phyloP scores from a whole-genome alignment of 2,329 filamentous ascomycete genomes.

The Beauveria australis region DNA sequence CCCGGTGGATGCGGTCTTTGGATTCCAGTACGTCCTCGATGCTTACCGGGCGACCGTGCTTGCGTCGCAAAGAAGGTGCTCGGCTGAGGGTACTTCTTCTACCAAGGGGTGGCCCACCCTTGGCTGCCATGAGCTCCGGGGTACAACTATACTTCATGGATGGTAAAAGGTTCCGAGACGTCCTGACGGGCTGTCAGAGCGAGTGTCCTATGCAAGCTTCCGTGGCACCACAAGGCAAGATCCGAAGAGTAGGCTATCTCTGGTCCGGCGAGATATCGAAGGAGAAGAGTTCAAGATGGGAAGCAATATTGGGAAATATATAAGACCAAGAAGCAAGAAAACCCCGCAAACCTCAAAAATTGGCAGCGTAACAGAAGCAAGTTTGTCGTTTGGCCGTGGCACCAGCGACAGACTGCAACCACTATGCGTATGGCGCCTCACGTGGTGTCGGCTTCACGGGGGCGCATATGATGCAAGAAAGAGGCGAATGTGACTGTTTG shows the following conservation, averaged over 20 bases:
- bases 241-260: background rate
- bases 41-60: background rate
- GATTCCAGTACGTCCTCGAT: conserved; percentile 4
- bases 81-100: conserved; percentile 9
- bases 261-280: background rate
- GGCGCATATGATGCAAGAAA: conserved; percentile 1
- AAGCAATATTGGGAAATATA: background rate
- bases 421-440: conserved; percentile 1
- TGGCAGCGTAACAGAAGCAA: background rate
- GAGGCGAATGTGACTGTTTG: background rate
- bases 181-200: background rate
- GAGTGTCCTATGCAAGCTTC: background rate
- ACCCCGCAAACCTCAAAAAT: background rate
- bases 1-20: background rate
- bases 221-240: background rate
- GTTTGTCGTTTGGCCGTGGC: background rate
- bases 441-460: conserved; percentile 3
- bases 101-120: background rate
- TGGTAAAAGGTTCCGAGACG: background rate
- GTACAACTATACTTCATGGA: background rate
- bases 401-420: background rate
- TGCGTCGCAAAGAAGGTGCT: conserved; percentile 2
- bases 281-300: background rate
- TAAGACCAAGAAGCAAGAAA: background rate
- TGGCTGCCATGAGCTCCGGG: background rate